Evolutionary conservation across 148 eudicot species (phyloP).

Genomic region (Dysphania ambrosioides): DNA sequence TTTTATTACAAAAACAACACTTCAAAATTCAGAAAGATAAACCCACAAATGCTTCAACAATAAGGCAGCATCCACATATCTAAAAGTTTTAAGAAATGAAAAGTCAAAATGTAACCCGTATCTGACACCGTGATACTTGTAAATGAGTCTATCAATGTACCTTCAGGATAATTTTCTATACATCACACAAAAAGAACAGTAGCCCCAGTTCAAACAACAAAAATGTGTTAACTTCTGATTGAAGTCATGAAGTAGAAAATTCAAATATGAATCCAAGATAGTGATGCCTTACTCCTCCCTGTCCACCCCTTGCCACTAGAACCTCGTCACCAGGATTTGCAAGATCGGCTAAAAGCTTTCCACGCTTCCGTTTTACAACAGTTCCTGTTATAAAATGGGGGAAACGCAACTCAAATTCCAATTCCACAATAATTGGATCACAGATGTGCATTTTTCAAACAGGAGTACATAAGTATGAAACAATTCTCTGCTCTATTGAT

Average conservation of each 20-base stretch:
- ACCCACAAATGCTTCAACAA: no score
- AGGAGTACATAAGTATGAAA: no score
- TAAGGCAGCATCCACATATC: neutral
- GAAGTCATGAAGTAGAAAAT: neutral
- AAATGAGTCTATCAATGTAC: neutral
- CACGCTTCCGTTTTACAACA: conserved; percentile 83
- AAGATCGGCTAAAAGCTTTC: conserved; percentile 88
- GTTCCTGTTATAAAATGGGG: conserved; percentile 52
- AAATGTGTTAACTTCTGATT: neutral
- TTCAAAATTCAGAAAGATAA: no score
- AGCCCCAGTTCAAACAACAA: neutral
- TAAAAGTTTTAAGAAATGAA: neutral
- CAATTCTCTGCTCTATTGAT: neutral
- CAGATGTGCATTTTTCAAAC: neutral
- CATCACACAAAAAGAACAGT: neutral
- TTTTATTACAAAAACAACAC: neutral
- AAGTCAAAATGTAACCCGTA: neutral
- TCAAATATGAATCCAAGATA: neutral
- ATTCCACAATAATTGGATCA: neutral
- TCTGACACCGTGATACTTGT: neutral
- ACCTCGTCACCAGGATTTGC: conserved; percentile 82
- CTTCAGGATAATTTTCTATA: neutral
- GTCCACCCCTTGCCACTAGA: conserved; percentile 98
- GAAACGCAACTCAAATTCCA: conserved; percentile 1
- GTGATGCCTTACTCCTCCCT: conserved; percentile 80